Evolutionary conservation across 176 grass and related monocot genomes (phyloP), one percentile per base, ranked within the genome.

Genomic region (Bolboschoenus planiculmis): DNA sequence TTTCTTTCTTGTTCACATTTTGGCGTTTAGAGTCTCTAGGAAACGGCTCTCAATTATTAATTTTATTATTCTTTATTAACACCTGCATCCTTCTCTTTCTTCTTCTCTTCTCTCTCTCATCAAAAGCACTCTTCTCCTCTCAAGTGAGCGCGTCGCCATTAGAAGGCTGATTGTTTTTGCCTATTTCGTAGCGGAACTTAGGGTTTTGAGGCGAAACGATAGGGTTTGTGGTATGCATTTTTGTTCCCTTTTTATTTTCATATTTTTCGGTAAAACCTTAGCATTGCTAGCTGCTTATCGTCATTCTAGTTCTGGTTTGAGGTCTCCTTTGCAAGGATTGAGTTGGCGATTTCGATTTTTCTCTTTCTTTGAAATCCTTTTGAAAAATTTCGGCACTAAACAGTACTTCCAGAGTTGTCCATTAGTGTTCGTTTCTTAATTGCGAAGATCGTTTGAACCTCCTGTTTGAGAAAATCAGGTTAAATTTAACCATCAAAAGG

Each of bases 41-140:
- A 60, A 82, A 81, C 85, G 78, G 61, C 59, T 30, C 16, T 51
- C 79, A 85, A 68, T 85, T 23, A 59, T 73, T 86, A 56, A 30
- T 46, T 18, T 15, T 26, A 9, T 29, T 13, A 63, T 31, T 76
- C 15, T 80, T 82, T 81, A 63, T 27, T 47, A 68, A 15, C 33
- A 30, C 40, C 54, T 4, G 7, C 37, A 11, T 14, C 33, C 31
- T 13, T 57, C 14, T 20, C 14, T 64, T 30, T 68, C 5, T 29
- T n/a, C 18, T 55, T 73, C 35, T 56, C 39, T 71, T 27, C 54
- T 10, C 2, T 62, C 26, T 42, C 20, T 24, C 50, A 80, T 23
- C 39, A 39, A 67, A 42, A 33, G 65, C 31, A 43, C 24, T 81
- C 44, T 47, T 33, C 46, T 81, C 37, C 4, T 53, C 34, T 67